A percentile compares a stretch with the other conserved stretches of the same genome.
Evolutionary conservation across 129 eudicot species (phyloP).

Genomic region (Kitagawia praeruptora): DNA sequence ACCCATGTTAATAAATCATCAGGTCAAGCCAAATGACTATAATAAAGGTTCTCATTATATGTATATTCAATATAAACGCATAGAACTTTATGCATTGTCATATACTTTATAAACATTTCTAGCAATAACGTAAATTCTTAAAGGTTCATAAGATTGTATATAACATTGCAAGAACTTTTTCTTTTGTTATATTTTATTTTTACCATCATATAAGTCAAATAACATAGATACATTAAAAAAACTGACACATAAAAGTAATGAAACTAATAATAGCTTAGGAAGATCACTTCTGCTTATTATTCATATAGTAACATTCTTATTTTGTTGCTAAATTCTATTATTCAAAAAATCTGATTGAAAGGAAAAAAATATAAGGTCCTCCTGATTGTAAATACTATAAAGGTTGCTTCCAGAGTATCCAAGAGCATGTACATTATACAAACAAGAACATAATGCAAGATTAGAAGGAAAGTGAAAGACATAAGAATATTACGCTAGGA

Average conservation of each 20-base stretch:
- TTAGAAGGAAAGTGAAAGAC: not conserved
- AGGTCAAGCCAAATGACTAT: not conserved
- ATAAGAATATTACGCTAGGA: slow-evolving; percentile 23
- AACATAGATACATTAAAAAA: too few species aligned
- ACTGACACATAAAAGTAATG: too few species aligned
- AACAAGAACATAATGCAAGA: not conserved
- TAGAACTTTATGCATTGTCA: not conserved
- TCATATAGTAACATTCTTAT: not conserved
- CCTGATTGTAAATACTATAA: not conserved
- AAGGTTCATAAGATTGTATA: too few species aligned
- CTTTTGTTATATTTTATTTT: not conserved
- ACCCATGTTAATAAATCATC: not conserved
- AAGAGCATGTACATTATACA: slow-evolving; percentile 1
- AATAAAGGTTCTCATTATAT: not conserved
- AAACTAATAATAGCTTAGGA: not conserved
- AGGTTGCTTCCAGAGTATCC: not conserved
- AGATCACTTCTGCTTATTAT: too few species aligned
- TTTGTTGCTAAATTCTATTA: too few species aligned
- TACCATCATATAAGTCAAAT: too few species aligned
- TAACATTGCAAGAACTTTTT: too few species aligned
- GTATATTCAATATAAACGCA: not conserved
- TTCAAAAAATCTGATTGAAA: not conserved
- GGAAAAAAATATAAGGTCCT: not conserved
- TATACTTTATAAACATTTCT: not conserved
- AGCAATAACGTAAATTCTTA: not conserved